Evolutionary conservation across 139 green algal genomes (phyloP).

Genomic region (Dunaliella primolecta): DNA sequence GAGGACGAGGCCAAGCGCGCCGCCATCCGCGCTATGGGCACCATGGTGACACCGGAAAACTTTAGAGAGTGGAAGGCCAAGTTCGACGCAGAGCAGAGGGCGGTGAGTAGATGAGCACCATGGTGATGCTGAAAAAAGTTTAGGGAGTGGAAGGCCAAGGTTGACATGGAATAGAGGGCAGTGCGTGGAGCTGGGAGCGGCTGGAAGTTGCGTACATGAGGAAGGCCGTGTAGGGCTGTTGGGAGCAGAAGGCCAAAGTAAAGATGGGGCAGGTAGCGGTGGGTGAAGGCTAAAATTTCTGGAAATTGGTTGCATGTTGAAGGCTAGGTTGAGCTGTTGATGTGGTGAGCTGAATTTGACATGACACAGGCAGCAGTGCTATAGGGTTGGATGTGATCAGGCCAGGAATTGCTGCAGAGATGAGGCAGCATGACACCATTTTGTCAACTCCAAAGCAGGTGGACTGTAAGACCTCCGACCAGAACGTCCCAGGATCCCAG

Average conservation of each 20-base stretch:
- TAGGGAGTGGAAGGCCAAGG: constrained; percentile 59
- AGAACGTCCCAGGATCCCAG: no score
- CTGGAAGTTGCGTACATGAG: neutral
- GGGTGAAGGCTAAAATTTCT: neutral
- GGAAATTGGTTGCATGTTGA: no score
- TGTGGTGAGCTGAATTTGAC: no score
- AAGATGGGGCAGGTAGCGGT: constrained; percentile 8
- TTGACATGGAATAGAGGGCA: constrained; percentile 40
- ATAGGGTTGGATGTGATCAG: no score
- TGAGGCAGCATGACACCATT: no score
- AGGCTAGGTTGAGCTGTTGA: no score
- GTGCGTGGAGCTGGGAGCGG: constrained; percentile 4
- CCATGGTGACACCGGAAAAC: constrained; percentile 66
- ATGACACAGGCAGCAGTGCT: no score
- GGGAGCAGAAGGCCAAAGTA: neutral
- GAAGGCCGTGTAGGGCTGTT: neutral
- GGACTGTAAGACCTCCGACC: no score
- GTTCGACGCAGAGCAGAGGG: constrained; percentile 44
- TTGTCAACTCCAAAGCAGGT: no score
- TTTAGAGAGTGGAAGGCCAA: constrained; percentile 72
- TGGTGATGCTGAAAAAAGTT: constrained; percentile 76
- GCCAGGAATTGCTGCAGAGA: no score
- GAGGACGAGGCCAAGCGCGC: constrained; percentile 65
- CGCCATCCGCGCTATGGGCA: constrained; percentile 64
- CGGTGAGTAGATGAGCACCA: constrained; percentile 49